Evolutionary conservation across 108 stramenopile species (phyloP), one percentile per base, ranked within the genome.

Genomic region (Cyclotella baltica): DNA sequence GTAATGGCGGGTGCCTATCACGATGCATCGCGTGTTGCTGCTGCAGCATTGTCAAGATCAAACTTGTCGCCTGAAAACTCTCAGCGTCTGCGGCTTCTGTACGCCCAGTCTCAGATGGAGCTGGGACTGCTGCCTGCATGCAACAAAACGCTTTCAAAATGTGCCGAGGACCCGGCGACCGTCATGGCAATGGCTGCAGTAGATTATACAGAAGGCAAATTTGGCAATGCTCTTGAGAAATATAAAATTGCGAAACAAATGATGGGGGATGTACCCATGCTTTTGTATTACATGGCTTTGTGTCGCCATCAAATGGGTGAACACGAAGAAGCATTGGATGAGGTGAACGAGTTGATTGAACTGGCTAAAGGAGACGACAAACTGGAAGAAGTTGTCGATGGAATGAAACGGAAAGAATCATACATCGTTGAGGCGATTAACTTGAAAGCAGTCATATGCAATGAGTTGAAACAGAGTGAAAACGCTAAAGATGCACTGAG

Each of bases 261-360:
- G 20, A 63, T 91, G n/a, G 95, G 92, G 8, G 87, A 89, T 63
- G 87, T 79, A 63, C 76, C 92, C 19, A 88, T 88, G 67, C 68
- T 96, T n/a, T 84, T 89, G n/a, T 95, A 94, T 76, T 93, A 91
- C 65, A 87, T 95, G 22, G 95, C 96, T 11, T 67, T 97, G 30
- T 97, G 95, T 77, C 80, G 85, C 68, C 96, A 95, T 81, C 62
- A 78, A 38, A 75, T 92, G 76, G 90, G 92, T 30, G 71, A 91
- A 46, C 81, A 86, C 62, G 86, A 79, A 18, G 38, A 48, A 28
- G 92, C 93, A 15, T 56, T 94, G n/a, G 87, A 89, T 40, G 53
- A 40, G 20, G 73, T 93, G 3, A 70, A 75, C 4, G 91, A 89
- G 23, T 87, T 95, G 50, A 95, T 95, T 35, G 92, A 90, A 28